Base-by-base conservation (phyloP, 441 rosid genomes). In the Flueggea neowawraea region DNA sequence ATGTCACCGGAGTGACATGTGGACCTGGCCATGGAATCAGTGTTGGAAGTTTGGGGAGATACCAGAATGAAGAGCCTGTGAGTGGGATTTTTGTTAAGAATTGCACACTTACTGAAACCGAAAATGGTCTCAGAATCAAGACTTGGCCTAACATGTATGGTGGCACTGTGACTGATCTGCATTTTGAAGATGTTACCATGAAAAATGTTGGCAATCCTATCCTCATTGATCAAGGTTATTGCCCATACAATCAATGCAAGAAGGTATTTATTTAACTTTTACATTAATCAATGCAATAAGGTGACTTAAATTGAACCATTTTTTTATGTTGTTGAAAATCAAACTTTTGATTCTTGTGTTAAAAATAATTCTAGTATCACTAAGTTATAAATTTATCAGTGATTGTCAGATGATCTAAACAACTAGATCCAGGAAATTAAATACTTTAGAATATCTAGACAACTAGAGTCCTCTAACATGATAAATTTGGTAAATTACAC, bases 121-220 rank as follows among this genome's bases (percentile, higher is more conserved):
- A 33, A 12, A 69, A 70, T 4, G 81, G 81, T 6, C 32, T 77
- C 33, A 28, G 74, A 36, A 62, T 72, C 28, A 86, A 86, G 65
- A 78, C 81, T 22, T 81, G 82, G 85, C 82, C 91, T 0, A 75
- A 69, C 14, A 74, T 81, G 12, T 60, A 63, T 4, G 51, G 64
- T 0, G 81, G 71, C 9, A 8, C 43, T 0, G 85, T 70, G 5
- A 54, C 78, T 2, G 60, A 78, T 41, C 10, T 76, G 65, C 73
- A 64, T 62, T 86, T 80, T 32, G 73, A 81, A 10, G 82, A 73
- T 56, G 69, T 79, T 10, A 52, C 47, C 14, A 31, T 76, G 75
- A 32, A 76, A 22, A 69, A 69, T 45, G 74, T 60, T 2, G 43
- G 58, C 54, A 72, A 58, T 47, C 80, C 80, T 0, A 44, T 75